Evolutionary conservation across 78 protist genomes (phyloP).

Genomic region (Mantamonas sphyraenae): DNA sequence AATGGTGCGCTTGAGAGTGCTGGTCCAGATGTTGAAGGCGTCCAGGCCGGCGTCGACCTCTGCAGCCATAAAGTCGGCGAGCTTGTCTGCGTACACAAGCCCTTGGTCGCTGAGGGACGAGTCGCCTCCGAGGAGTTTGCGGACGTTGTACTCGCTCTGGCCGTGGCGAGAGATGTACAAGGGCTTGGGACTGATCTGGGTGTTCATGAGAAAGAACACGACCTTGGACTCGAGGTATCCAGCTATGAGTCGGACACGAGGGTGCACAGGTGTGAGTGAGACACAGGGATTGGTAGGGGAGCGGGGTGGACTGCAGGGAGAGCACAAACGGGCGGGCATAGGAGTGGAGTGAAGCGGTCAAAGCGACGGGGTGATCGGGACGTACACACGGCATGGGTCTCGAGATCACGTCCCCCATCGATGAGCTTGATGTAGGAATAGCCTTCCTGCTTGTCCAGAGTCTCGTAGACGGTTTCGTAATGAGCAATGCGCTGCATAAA

Average conservation of each 20-base stretch:
- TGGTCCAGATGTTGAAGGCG: slow-evolving; percentile 54
- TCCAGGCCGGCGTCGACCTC: slow-evolving; percentile 22
- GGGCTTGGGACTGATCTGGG: slow-evolving; percentile 53
- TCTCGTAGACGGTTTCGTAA: slow-evolving; percentile 49
- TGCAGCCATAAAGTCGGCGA: slow-evolving; percentile 22
- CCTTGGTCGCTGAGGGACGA: slow-evolving; percentile 65
- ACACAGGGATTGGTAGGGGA: background rate
- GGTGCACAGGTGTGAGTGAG: slow-evolving; percentile 8
- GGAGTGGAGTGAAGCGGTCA: background rate
- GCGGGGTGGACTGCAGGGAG: too few species aligned
- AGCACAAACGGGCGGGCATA: too few species aligned
- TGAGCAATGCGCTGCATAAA: slow-evolving; percentile 51
- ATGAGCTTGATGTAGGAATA: slow-evolving; percentile 7
- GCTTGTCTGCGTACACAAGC: slow-evolving; percentile 52
- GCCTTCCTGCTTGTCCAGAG: slow-evolving; percentile 15
- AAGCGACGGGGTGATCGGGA: background rate
- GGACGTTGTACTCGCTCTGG: slow-evolving; percentile 65
- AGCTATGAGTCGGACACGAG: slow-evolving; percentile 44
- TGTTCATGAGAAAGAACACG: slow-evolving; percentile 69
- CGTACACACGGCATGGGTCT: slow-evolving; percentile 3
- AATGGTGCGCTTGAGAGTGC: slow-evolving; percentile 44
- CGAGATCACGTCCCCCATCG: slow-evolving; percentile 7
- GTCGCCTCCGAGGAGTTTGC: slow-evolving; percentile 81
- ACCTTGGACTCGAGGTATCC: slow-evolving; percentile 65
- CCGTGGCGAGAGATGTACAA: slow-evolving; percentile 85